Base-by-base conservation (phyloP, 2,329 filamentous ascomycete genomes). In the Botryotinia convoluta region DNA sequence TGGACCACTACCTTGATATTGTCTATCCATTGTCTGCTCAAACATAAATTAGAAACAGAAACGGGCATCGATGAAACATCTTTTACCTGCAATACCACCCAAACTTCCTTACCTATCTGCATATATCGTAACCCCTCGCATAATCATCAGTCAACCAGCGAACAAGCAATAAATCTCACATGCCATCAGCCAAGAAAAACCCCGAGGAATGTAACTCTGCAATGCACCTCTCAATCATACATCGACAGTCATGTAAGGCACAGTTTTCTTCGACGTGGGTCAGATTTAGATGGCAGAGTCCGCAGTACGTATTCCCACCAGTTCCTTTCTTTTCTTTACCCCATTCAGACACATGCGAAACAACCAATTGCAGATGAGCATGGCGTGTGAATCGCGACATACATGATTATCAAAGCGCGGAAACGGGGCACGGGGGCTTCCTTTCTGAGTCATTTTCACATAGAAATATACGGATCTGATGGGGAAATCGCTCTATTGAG, bases 121-220 rank as follows among this genome's bases (percentile, higher is more conserved):
- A 72, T 29, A 39, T 22, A 70, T 61, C 18, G 22, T 44, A 61
- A 51, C 71, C 71, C 71, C 71, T 69, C 71, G 44, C 63, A 69
- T 72, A 51, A 69, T 68, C 51, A 42, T n/a, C 22, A 29, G 54
- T 45, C 51, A 42, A 60, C 64, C 26, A 39, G 35, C 12, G 12
- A 61, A n/a, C 35, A 61, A 61, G 22, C 59, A 61, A 39, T 37
- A 61, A 20, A 61, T 39, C 59, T 44, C 26, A 71, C 29, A 32
- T 60, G 26, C 2, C 39, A 60, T 48, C 62, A 44, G 32, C 29
- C 61, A 65, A 54, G 44, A 65, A 37, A 44, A 72, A 37, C 8
- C 42, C 42, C 48, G 9, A 59, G 26, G 29, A 69, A 61, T 69
- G 51, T 59, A 60, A 72, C 71, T 45, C 63, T 72, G 54, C 64